Evolutionary conservation across 1,284 basidiomycete genomes (phyloP), one percentile per base, ranked within the genome.

Genomic region (Malassezia dermatis): DNA sequence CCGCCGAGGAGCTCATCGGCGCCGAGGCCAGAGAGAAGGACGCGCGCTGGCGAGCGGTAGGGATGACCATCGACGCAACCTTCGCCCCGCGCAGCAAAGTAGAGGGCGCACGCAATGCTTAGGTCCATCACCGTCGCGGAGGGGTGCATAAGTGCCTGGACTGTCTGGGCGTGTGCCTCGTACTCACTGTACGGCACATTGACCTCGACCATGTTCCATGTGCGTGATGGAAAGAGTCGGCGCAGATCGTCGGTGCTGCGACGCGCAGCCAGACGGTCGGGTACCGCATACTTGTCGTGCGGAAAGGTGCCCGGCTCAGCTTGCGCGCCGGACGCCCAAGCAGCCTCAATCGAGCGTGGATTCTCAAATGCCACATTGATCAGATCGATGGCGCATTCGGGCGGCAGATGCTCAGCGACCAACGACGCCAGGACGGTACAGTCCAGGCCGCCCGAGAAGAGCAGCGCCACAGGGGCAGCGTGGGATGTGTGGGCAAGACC

Each of bases 351-450:
- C 82, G 77, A 69, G 3, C 87, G 81, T 10, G 89, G 88, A 67
- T 94, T 94, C 71, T 94, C 88, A 64, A 99, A 98, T 0, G 88
- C 89, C 3, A 99, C 90, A 66, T 96, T 98, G 21, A 99, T 78
- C 0, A 99, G 78, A 67, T 99, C 93, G 51, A 99, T 90, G 0
- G 89, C 84, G 53, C 73, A 62, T 3, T 39, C 70, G 89, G 86
- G 34, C 80, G 65, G 60, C 3, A 69, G 42, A 51, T 58, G 52
- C 5, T 48, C 46, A 66, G 91, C 81, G 0, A 88, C 85, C 0
- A 96, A 77, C 60, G 82, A 84, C 0, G 90, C 84, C 1, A 96
- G 67, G 23, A 89, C 79, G 0, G 90, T 85, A 15, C 86, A 96
- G 71, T 99, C 93, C 30, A 99, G 86, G 0, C 93, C 93, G 23